Evolutionary conservation across 2,329 filamentous ascomycete genomes (phyloP), one percentile per base, ranked within the genome.

Genomic region (Alternaria burnsii): DNA sequence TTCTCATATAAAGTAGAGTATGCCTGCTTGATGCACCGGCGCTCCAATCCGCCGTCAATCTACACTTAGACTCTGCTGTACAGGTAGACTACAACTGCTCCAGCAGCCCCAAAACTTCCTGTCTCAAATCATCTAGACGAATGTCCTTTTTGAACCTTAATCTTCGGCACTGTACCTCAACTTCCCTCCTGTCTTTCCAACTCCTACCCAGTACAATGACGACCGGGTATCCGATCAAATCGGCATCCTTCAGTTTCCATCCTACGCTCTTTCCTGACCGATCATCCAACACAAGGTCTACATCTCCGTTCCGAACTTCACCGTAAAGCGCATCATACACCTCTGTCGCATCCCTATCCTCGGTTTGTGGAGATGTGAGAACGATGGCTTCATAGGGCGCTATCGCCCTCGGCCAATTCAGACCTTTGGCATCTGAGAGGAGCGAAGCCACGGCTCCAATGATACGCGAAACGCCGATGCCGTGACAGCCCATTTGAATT

Each of bases 401-500:
- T 65, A 98, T 93, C 10, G 83, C 88, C 6, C 89, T 84, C 0
- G 95, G 95, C 95, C 95, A 99, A 70, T 92, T 93, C 8, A 98
- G 83, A 0, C 95, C 72, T 82, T 86, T 3, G 1, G 84, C 74
- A 67, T 97, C 92, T 0, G 88, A 85, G 10, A 93, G 82, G 40
- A 90, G 86, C 65, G 94, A 90, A 1, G 94, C 94, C 1, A 95
- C 88, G 1, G 95, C 93, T 9, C 90, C 93, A 62, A 99, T 89
- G 70, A 99, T 89, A 44, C 95, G 90, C 5, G 93, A 97, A 18
- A 99, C 88, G 2, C 95, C 95, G 62, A 99, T 96, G 1, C 95
- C 95, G 74, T 97, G 93, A 76, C 95, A 99, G 56, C 95, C 95
- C 95, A 99, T 99, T 66, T 97, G 88, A 72, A 97, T 85, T 0